A percentile compares a stretch with the other conserved stretches of the same genome.
phyloP scores from a whole-genome alignment of 129 eudicot genomes.

The Helichrysum umbraculigerum region DNA sequence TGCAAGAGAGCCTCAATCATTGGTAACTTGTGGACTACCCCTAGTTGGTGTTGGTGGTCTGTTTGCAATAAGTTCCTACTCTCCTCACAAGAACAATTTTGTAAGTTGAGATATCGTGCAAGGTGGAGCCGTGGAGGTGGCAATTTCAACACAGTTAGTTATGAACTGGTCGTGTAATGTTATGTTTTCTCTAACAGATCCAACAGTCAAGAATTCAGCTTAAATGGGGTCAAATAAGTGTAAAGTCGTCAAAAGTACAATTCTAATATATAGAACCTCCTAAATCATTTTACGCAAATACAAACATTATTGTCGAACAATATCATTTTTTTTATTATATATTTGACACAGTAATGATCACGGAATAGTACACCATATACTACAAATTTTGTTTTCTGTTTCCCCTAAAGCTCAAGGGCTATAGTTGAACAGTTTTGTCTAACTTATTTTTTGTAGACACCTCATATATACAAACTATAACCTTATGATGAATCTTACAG shows the following conservation, averaged over 20 bases:
- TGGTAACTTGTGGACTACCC: slow-evolving; percentile 92
- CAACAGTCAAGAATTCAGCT: neutral
- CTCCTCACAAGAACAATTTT: slow-evolving; percentile 9
- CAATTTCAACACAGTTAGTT: neutral
- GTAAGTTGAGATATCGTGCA: slow-evolving; percentile 1
- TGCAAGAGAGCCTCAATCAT: slow-evolving; percentile 90
- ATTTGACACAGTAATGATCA: neutral
- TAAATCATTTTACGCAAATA: neutral
- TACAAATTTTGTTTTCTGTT: slow-evolving; percentile 18
- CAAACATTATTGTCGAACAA: neutral
- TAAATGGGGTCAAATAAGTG: too few species aligned
- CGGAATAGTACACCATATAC: slow-evolving; percentile 20
- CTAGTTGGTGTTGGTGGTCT: slow-evolving; percentile 92
- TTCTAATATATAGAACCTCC: neutral
- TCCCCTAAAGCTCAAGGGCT: slow-evolving; percentile 19
- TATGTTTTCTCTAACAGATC: neutral
- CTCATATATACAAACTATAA: slow-evolving; percentile 41
- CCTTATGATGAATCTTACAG: slow-evolving; percentile 24
- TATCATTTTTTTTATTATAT: neutral
- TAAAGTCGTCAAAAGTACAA: too few species aligned
- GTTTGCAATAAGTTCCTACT: slow-evolving; percentile 91
- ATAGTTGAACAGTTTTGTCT: slow-evolving; percentile 24
- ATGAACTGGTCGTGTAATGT: neutral
- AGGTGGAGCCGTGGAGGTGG: neutral
- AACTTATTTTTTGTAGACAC: slow-evolving; percentile 21